Conservation (phyloP, 768 basidiomycete genomes). For the Rhizopogon vesiculosus region DNA sequence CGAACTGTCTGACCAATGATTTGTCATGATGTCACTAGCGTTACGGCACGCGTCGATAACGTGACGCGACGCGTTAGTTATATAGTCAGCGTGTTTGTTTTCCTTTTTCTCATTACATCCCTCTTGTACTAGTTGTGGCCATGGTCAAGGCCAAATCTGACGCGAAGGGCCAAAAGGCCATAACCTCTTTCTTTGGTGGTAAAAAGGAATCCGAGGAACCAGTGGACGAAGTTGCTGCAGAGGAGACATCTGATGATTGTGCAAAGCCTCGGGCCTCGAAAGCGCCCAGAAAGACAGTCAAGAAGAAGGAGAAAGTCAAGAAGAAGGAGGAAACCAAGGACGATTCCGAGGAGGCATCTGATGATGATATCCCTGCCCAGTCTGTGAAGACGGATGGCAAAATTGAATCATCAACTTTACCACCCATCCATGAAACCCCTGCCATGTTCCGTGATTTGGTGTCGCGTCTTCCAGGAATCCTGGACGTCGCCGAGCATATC, state of each 20-base stretch:
- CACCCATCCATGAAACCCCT: conserved; percentile 70
- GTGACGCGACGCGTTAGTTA: conserved; percentile 8
- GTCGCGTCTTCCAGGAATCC: conserved; percentile 58
- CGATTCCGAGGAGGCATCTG: conserved; percentile 27
- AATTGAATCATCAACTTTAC: conserved; percentile 58
- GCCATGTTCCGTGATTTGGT: conserved; percentile 77
- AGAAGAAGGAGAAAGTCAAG: conserved; percentile 26
- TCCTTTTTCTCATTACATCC: neutral
- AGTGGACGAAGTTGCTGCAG: conserved; percentile 6
- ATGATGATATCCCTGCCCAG: conserved; percentile 27
- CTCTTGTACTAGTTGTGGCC: conserved; percentile 6
- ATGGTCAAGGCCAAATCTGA: conserved; percentile 49
- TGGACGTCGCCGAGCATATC: conserved; percentile 59
- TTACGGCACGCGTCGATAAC: conserved; percentile 3
- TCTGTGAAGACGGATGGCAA: conserved; percentile 32
- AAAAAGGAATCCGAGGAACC: conserved; percentile 21
- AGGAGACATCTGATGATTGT: conserved; percentile 6
- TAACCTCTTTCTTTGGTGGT: conserved; percentile 51
- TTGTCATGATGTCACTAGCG: conserved; percentile 3
- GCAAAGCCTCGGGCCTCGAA: conserved; percentile 26
- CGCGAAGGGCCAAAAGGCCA: conserved; percentile 45
- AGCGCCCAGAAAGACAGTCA: conserved; percentile 29
- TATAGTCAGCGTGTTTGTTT: neutral
- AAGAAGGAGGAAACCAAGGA: conserved; percentile 29
- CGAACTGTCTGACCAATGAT: neutral